Evolutionary conservation across 2,329 filamentous ascomycete genomes (phyloP).

Genomic region (Leptographium procerum): DNA sequence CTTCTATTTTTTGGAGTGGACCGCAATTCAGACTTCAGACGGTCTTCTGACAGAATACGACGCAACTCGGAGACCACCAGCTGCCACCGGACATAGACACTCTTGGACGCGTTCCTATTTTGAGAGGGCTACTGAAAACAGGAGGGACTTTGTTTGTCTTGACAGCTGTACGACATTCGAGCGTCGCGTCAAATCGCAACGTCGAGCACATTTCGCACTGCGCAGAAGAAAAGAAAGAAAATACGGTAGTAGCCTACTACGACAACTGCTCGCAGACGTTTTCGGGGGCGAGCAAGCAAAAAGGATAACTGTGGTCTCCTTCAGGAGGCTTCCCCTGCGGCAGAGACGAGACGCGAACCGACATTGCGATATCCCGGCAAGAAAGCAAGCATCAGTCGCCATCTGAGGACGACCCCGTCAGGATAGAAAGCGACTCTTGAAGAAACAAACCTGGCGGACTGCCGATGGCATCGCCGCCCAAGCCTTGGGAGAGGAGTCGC

Average conservation of each 20-base stretch:
- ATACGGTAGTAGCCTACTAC: too few species aligned
- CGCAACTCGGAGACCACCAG: background rate
- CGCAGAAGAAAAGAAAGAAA: too few species aligned
- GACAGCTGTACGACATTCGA: background rate
- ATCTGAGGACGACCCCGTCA: too few species aligned
- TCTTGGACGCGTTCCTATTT: background rate
- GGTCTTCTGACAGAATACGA: background rate
- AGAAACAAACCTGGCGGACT: slow-evolving; percentile 4
- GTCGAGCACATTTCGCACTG: background rate
- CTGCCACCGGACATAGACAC: background rate
- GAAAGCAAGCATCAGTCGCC: too few species aligned
- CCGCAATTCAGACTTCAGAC: background rate
- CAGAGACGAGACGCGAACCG: too few species aligned
- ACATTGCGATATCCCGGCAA: too few species aligned
- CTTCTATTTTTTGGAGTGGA: background rate
- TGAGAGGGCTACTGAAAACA: background rate
- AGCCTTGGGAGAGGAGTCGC: slow-evolving; percentile 87
- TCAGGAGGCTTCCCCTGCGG: too few species aligned
- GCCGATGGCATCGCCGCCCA: slow-evolving; percentile 74
- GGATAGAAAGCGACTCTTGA: too few species aligned
- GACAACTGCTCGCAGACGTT: too few species aligned
- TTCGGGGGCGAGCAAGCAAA: too few species aligned
- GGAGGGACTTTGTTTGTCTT: background rate
- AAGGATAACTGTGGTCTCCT: too few species aligned
- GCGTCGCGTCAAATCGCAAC: background rate